Base-by-base conservation (phyloP, 805 yeast genomes). In the Wickerhamiella kurtzmanii region DNA sequence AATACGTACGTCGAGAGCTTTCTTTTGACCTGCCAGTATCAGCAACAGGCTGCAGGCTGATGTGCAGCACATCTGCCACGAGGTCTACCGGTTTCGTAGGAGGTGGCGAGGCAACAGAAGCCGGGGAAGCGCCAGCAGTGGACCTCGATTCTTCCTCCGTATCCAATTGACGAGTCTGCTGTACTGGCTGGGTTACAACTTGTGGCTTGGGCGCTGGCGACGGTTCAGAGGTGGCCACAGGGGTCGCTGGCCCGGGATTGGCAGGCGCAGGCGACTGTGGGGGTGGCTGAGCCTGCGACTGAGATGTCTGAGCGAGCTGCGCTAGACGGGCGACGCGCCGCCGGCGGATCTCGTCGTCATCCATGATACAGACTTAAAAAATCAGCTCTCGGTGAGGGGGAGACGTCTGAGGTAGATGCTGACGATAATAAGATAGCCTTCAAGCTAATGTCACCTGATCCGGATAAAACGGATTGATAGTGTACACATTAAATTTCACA, bases 341-440 rank as follows among this genome's bases (percentile, higher is more conserved):
- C 25, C 44, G 38, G 22, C 55, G 48, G 22, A 52, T 44, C 25
- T 52, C 55, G 50, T 52, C 53, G 18, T 35, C 37, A 32, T 47
- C 42, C 41, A 18, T 37, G 25, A 21, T 25, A 25, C 32, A 25
- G 32, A 25, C 32, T n/a, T n/a, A n/a, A n/a, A n/a, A n/a, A n/a
- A n/a, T n/a, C n/a, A n/a, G n/a, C n/a, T n/a, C n/a, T n/a, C n/a
- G n/a, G n/a, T n/a, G n/a, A n/a, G n/a, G n/a, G n/a, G n/a, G n/a
- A n/a, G n/a, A n/a, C n/a, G n/a, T n/a, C n/a, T n/a, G n/a, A n/a
- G n/a, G n/a, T n/a, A n/a, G n/a, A n/a, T n/a, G n/a, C n/a, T n/a
- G n/a, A n/a, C n/a, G n/a, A n/a, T n/a, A n/a, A n/a, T n/a, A n/a
- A n/a, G n/a, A n/a, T n/a, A n/a, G n/a, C n/a, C n/a, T n/a, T n/a